A percentile compares a stretch with the other conserved stretches of the same genome.
phyloP scores from a whole-genome alignment of 345 rosid species.

The Aegle marmelos region DNA sequence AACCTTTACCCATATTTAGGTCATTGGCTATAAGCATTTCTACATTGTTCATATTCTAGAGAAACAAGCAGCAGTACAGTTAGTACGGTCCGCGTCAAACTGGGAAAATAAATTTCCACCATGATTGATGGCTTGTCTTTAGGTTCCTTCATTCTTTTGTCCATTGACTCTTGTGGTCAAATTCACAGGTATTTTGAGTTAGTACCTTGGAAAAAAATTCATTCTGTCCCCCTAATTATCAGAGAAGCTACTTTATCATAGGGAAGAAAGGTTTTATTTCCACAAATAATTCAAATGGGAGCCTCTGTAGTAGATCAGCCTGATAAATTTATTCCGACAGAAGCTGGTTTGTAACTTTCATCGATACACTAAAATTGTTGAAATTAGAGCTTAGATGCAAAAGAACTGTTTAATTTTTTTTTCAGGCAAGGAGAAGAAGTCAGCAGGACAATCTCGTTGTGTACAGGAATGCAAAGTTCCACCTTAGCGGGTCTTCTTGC shows the following conservation, averaged over 20 bases:
- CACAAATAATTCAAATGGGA: background rate
- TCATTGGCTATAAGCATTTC: background rate
- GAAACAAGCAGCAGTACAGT: background rate
- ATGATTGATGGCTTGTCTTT: background rate
- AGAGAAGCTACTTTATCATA: background rate
- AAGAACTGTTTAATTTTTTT: background rate
- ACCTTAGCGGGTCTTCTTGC: constrained; percentile 92
- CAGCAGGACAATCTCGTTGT: constrained; percentile 77
- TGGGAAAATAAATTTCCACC: background rate
- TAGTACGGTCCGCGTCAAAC: background rate
- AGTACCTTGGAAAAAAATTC: background rate
- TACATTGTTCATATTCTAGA: background rate
- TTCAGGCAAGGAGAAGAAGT: constrained; percentile 86
- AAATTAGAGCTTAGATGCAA: background rate
- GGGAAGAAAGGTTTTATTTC: background rate
- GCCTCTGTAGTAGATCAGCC: background rate
- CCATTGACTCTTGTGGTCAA: background rate
- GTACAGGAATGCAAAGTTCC: constrained; percentile 98
- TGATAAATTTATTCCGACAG: background rate
- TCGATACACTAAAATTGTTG: background rate
- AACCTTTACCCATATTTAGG: background rate
- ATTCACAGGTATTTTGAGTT: background rate
- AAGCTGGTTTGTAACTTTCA: background rate
- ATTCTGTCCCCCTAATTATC: background rate
- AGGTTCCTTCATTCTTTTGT: background rate